Evolutionary conservation across 768 basidiomycete species (phyloP), one percentile per base, ranked within the genome.

Genomic region (Lactarius quietus): DNA sequence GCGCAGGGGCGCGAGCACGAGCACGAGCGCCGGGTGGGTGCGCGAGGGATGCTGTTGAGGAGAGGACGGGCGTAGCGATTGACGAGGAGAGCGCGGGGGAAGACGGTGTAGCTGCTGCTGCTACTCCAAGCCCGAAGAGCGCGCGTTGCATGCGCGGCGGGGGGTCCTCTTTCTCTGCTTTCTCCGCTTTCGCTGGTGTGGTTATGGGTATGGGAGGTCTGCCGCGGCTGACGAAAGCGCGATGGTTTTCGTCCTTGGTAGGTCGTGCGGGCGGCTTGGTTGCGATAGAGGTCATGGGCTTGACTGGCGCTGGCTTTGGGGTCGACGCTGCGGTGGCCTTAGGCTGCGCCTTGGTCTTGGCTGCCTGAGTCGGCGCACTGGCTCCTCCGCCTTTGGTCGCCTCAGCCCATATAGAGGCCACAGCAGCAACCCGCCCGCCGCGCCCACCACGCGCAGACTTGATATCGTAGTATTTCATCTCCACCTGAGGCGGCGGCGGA

Each of bases 371-470:
- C 2, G 33, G 41, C 18, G 33, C 8, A 36, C 26, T 7, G 33
- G 28, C 8, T 55, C n/a, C 38, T 12, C 20, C 6, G 8, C 54
- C 38, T 12, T 52, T 55, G 17, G 67, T 41, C 12, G 53, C 58
- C 59, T 64, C 29, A n/a, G 88, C 84, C 90, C 90, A 93, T 28
- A 93, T 77, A 2, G 89, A 83, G 0, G 88, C 85, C 1, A 91
- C 88, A 5, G 89, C 79, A 3, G 89, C 80, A 18, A 92, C 91
- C 60, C 83, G 82, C 15, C 90, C 92, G 3, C 92, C 91, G 51
- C 82, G 78, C 2, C 92, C 91, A 5, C 92, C 90, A 26, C 90
- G 82, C 5, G 89, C 90, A 41, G 89, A 92, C 15, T 87, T 84
- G 29, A 90, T n/a, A n/a, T n/a, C 74, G 70, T 92, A 85, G 70